Conservation (phyloP, 75 land plant genomes). For the Sequoia sempervirens region DNA sequence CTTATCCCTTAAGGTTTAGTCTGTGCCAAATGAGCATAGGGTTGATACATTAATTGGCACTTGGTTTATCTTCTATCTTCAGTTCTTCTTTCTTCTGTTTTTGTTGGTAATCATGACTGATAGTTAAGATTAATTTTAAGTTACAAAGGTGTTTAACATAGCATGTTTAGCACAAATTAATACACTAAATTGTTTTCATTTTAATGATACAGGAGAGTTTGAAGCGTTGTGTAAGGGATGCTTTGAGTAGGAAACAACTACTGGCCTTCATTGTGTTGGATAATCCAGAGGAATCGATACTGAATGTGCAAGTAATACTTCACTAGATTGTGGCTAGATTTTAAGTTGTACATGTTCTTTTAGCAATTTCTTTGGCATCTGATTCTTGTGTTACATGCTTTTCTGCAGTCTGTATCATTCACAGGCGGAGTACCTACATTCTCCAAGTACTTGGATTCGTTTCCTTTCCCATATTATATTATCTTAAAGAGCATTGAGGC, state of each 20-base stretch:
- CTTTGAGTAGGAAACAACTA: slow-evolving; percentile 67
- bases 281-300: slow-evolving; percentile 72
- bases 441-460: slow-evolving; percentile 78
- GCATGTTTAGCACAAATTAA: background rate
- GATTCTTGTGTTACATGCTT: slow-evolving; percentile 1
- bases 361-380: background rate
- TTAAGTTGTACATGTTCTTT: background rate
- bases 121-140: background rate
- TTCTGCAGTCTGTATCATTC: slow-evolving; percentile 54
- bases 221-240: slow-evolving; percentile 73
- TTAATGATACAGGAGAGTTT: slow-evolving; percentile 47
- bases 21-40: background rate
- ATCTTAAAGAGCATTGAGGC: slow-evolving; percentile 76
- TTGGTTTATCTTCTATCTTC: no score
- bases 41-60: background rate
- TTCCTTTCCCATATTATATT: slow-evolving; percentile 98
- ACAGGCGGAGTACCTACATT: slow-evolving; percentile 42
- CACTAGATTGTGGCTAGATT: background rate
- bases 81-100: background rate
- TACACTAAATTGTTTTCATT: background rate
- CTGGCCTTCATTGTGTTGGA: slow-evolving; percentile 87
- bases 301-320: slow-evolving; percentile 60
- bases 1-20: background rate
- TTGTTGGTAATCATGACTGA: background rate
- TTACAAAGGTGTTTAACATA: background rate